Conservation (phyloP, 805 yeast genomes). For the Sungouiella blattae region DNA sequence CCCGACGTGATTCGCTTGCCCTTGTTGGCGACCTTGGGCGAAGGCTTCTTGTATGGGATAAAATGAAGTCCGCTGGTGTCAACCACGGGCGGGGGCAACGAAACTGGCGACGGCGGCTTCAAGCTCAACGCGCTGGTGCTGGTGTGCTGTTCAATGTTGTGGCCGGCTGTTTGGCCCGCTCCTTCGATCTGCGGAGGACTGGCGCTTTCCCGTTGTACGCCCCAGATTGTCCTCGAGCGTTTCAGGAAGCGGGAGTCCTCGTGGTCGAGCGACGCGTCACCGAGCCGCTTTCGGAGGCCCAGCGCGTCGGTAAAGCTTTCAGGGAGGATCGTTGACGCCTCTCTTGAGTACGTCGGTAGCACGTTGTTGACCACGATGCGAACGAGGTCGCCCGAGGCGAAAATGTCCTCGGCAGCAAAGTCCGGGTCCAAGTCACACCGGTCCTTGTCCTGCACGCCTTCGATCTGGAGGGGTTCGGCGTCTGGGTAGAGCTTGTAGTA, state of each 20-base stretch:
- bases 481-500: constrained; percentile 64
- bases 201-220: constrained; percentile 1
- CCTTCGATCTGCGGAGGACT: background rate
- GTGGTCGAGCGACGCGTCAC: constrained; percentile 1
- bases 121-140: background rate
- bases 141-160: no score
- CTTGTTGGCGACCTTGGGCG: constrained; percentile 13
- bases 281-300: constrained; percentile 5
- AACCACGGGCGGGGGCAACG: constrained; percentile 36
- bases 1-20: constrained; percentile 38
- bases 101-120: constrained; percentile 10
- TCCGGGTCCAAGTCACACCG: constrained; percentile 81
- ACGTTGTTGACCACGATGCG: constrained; percentile 32
- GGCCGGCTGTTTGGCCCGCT: background rate
- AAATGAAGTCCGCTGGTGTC: constrained; percentile 6
- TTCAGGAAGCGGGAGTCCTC: constrained; percentile 6
- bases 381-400: constrained; percentile 36
- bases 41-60: constrained; percentile 29
- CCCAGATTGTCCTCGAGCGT: constrained; percentile 14
- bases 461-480: constrained; percentile 50
- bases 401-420: constrained; percentile 60
- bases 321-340: constrained; percentile 6
- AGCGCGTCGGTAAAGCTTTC: background rate
- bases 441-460: constrained; percentile 62
- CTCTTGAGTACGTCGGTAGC: constrained; percentile 10